Percentiles rank a stretch among this genome's conserved stretches.
Evolutionary conservation across 768 basidiomycete genomes (phyloP).

Genomic region (Suillus brevipes): DNA sequence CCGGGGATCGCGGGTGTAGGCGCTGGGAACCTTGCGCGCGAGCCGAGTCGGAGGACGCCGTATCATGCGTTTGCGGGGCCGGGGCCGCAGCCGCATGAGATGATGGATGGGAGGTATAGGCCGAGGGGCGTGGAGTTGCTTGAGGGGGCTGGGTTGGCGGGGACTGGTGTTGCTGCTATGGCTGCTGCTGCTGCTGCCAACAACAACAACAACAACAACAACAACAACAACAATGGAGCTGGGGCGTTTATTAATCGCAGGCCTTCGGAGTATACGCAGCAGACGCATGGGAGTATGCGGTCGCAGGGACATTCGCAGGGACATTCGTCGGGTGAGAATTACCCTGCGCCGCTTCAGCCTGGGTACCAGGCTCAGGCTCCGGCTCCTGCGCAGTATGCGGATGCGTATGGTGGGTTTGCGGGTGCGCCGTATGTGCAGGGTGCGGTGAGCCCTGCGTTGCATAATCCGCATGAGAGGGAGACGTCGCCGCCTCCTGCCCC

Average conservation of each 20-base stretch:
- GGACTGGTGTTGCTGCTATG: constrained; percentile 17
- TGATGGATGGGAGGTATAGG: constrained; percentile 17
- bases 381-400: constrained; percentile 21
- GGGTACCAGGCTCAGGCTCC: constrained; percentile 20
- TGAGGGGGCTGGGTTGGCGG: constrained; percentile 27
- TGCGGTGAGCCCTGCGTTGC: constrained; percentile 10
- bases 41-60: constrained; percentile 31
- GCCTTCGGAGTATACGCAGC: constrained; percentile 29
- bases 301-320: constrained; percentile 23
- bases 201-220: no score
- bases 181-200: constrained; percentile 2
- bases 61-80: constrained; percentile 43
- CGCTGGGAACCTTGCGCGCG: constrained; percentile 31
- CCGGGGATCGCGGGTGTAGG: constrained; percentile 43
- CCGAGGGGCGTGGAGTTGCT: constrained; percentile 26
- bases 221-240: background rate
- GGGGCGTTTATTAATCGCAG: constrained; percentile 21
- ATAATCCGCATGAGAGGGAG: constrained; percentile 23
- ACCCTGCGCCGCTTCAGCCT: constrained; percentile 23
- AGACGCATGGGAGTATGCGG: constrained; percentile 24
- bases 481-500: no score
- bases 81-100: constrained; percentile 21
- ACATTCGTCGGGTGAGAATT: constrained; percentile 19
- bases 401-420: constrained; percentile 31
- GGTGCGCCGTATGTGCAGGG: constrained; percentile 13